Base-by-base conservation (phyloP, 495 filamentous ascomycete genomes). In the Aspergillus ellipticus region DNA sequence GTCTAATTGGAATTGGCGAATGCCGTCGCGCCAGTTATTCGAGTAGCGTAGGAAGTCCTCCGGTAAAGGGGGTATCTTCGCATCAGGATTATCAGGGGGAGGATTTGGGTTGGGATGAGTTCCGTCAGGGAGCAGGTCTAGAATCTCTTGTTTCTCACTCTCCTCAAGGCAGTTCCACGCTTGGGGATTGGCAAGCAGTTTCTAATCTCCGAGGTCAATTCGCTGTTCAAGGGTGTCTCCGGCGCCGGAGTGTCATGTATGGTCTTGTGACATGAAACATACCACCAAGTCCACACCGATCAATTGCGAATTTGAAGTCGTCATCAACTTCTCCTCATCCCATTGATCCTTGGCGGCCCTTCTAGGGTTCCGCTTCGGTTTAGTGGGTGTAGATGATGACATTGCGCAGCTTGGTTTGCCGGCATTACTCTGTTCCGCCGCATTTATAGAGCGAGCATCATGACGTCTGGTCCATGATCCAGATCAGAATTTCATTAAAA, bases 131-230 rank as follows among this genome's bases (percentile, higher is more conserved):
- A 89, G 79, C 24, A 79, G 68, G 43, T 74, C 63, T 1, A 87
- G 66, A 0, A 89, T 73, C 22, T 79, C 74, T 42, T 73, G 58
- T 65, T 81, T 82, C 55, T 88, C 85, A 21, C 72, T 73, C 28
- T 73, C 70, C 2, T 76, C 78, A 4, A 89, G 74, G 28, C 75
- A 59, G 22, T 82, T 71, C 83, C 86, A 89, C 16, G 84, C 79
- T 49, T 69, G 63, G 1, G 81, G 79, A 41, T 74, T 72, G 8
- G 81, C 72, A 3, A 89, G 68, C 8, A 88, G 68, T 48, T 75
- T 79, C 85, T 87, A 55, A 54, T 15, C 6, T 13, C 19, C 13
- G 13, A 17, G 7, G 52, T 61, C 48, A 60, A 33, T 26, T 53
- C 16, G 7, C n/a, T n/a, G 37, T 68, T 3, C 11, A 42, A 61